Evolutionary conservation across 352 stramenopile genomes (phyloP).

Genomic region (Phytophthora capsici): DNA sequence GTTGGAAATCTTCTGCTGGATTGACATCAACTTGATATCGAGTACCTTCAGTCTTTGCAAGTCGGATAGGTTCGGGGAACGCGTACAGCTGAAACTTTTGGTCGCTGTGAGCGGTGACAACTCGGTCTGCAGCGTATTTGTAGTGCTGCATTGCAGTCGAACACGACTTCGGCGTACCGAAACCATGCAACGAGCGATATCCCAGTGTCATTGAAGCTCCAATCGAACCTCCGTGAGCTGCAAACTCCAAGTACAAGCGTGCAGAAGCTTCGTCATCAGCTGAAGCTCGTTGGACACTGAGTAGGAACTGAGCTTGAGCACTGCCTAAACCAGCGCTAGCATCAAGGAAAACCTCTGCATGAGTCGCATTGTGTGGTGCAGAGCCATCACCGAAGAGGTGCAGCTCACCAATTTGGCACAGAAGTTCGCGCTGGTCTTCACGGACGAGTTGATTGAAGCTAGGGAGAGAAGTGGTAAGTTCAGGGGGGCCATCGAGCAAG

Average conservation of each 20-base stretch:
- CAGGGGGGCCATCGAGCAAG: conserved; percentile 21
- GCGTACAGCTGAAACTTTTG: conserved; percentile 41
- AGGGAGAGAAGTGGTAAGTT: conserved; percentile 20
- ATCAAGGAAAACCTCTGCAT: conserved; percentile 43
- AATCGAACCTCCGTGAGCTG: conserved; percentile 43
- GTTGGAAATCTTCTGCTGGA: conserved; percentile 43
- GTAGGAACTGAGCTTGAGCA: conserved; percentile 53
- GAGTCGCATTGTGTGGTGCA: conserved; percentile 20
- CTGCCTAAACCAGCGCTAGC: conserved; percentile 43
- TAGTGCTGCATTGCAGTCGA: conserved; percentile 71
- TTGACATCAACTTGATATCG: conserved; percentile 20
- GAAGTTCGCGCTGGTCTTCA: conserved; percentile 31
- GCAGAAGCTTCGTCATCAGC: conserved; percentile 17
- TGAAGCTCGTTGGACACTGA: conserved; percentile 39
- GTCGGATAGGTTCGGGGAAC: conserved; percentile 30
- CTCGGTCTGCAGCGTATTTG: conserved; percentile 68
- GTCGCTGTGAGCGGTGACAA: conserved; percentile 37
- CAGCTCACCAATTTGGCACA: conserved; percentile 49
- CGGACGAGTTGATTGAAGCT: conserved; percentile 31
- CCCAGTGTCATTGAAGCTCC: conserved; percentile 72
- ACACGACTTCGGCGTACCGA: conserved; percentile 57
- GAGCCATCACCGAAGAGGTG: conserved; percentile 35
- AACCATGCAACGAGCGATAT: conserved; percentile 67
- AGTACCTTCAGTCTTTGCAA: conserved; percentile 47
- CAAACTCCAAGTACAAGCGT: conserved; percentile 71